Evolutionary conservation across 225 moss, liverwort and hornwort genomes (phyloP).

Genomic region (Pseudoscleropodium purum): DNA sequence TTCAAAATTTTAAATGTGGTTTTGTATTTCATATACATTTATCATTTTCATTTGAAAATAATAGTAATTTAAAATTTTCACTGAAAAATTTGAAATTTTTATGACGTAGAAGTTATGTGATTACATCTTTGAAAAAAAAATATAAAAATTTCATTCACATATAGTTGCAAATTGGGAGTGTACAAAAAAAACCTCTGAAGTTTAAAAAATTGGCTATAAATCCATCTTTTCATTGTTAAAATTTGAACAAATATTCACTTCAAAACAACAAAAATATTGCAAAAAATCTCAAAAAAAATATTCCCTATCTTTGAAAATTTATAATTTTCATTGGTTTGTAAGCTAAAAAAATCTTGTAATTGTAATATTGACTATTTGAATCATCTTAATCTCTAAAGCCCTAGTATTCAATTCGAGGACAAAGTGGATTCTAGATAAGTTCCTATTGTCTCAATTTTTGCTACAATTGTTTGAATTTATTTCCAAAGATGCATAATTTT

Average conservation of each 20-base stretch:
- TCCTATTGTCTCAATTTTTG: neutral
- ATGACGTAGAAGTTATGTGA: neutral
- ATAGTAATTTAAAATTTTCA: neutral
- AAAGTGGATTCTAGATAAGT: neutral
- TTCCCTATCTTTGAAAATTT: accelerated
- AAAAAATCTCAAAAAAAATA: neutral
- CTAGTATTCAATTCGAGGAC: accelerated
- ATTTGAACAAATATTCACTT: neutral
- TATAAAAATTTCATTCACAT: neutral
- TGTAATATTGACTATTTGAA: neutral
- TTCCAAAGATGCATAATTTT: accelerated
- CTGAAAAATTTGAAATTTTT: neutral
- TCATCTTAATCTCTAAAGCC: accelerated
- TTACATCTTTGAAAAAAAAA: neutral
- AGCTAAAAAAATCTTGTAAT: neutral
- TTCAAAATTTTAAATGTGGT: neutral
- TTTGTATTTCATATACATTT: neutral
- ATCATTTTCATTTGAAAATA: neutral
- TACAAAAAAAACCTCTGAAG: neutral
- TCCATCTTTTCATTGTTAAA: accelerated
- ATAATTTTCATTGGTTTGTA: neutral
- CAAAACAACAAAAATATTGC: accelerated
- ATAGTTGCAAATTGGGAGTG: neutral
- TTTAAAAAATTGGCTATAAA: neutral
- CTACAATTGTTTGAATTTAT: neutral